These are phyloP conservation scores for Pythium myriotylum DNA, from an alignment of 352 stramenopile species.

Conservation along the genomic window DNA sequence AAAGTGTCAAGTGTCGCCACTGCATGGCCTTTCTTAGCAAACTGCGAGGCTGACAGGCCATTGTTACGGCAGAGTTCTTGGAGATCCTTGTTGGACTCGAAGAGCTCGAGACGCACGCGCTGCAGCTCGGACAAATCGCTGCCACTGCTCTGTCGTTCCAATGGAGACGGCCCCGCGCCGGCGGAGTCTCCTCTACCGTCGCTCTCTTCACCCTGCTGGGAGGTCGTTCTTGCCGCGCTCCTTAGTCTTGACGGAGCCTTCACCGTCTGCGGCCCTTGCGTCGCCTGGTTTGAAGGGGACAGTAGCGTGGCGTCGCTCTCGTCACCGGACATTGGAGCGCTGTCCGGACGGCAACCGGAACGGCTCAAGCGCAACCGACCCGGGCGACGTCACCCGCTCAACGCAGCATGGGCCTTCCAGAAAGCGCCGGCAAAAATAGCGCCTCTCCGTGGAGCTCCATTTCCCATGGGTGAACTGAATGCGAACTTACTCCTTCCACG, in stretches of 20 bases:
- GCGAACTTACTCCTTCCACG: neutral
- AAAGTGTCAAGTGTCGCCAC: constrained; percentile 72
- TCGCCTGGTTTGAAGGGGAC: neutral
- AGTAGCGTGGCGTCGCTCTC: neutral
- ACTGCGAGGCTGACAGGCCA: constrained; percentile 55
- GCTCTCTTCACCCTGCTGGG: neutral
- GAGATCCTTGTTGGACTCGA: constrained; percentile 49
- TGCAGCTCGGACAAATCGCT: constrained; percentile 31
- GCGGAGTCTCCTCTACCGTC: neutral
- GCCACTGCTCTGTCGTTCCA: constrained; percentile 20
- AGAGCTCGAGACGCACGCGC: constrained; percentile 39
- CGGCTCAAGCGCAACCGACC: neutral
- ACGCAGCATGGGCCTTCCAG: no score
- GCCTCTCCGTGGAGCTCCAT: no score
- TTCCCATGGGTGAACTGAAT: no score
- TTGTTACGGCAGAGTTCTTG: constrained; percentile 73
- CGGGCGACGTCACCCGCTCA: constrained; percentile 7
- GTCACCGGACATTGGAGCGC: neutral
- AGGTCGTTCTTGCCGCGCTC: neutral
- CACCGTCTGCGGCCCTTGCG: neutral
- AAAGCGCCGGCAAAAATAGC: no score
- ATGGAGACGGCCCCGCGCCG: neutral
- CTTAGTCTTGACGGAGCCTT: no score
- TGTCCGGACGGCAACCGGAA: neutral
- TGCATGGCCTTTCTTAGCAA: constrained; percentile 41